Evolutionary conservation across 1,284 basidiomycete species (phyloP), one percentile per base, ranked within the genome.

Genomic region (Malassezia psittaci): DNA sequence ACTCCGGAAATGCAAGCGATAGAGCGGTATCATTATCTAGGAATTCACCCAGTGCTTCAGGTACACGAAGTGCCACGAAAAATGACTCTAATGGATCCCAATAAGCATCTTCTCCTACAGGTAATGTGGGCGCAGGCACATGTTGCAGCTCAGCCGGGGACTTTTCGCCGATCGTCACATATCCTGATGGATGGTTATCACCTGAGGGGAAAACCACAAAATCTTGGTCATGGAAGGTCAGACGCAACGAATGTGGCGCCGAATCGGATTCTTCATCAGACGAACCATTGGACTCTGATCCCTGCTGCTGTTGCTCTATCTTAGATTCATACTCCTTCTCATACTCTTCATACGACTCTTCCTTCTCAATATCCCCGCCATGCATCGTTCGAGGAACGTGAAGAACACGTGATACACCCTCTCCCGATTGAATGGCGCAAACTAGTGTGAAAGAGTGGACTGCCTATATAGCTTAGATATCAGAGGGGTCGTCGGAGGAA

Each of bases 31-130:
- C 60, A 11, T 68, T 66, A 36, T 74, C 71, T 35, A 74, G 62
- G 47, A 74, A 74, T n/a, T 72, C 71, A 44, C 71, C 71, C 0
- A 74, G 64, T 1, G 67, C 66, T 3, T 64, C 57, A 33, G 61
- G 60, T 15, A 69, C 62, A 21, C 71, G 51, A 15, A 74, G 52
- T 13, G 65, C 52, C 2, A 52, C 54, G 33, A 72, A 72, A n/a
- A 74, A 51, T 33, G 54, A 54, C 33, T 68, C 67, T 12, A 74
- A 64, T 0, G 69, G 65, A 45, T 67, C 62, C 59, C 64, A 61
- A 41, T 72, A 65, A 10, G 62, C 54, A 24, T 65, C 57, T n/a
- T 60, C 44, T 1, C 55, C 36, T 4, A 66, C 44, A 11, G 51
- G 51, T 18, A 72, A 59, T 18, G 48, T 59, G 1, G 67, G 69